Evolutionary conservation across 2,329 filamentous ascomycete genomes (phyloP), one percentile per base, ranked within the genome.

Genomic region (Pestalotiopsis sp.): DNA sequence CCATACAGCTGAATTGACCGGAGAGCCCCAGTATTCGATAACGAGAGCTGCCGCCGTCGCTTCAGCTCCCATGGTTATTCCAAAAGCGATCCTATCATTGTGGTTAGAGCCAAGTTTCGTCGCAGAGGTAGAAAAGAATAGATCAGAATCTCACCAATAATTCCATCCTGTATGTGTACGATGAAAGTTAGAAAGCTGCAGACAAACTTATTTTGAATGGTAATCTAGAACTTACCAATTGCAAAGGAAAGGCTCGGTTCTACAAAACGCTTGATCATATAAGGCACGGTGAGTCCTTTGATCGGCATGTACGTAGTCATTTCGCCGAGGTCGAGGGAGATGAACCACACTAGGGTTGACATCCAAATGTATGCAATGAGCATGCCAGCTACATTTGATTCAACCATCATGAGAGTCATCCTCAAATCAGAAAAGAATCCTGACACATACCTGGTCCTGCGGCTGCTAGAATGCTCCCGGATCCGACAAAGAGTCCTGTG

Each of bases 401-500:
- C 0, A 45, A 9, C 4, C 40, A 45, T 17, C 40, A 45, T 45
- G 4, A 45, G 14, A 13, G 12, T 45, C 40, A 45, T 17, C 12
- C 14, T 45, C 14, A 9, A 45, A 45, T 45, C 40, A 17, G 31
- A 45, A 45, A 45, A 45, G 40, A 13, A 14, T 13, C 1, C 9
- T 17, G 12, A 6, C 7, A 45, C 40, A 45, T 2, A 45, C 40
- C 40, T 45, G 40, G 40, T 45, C 40, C 40, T 14, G 40, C 40
- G 40, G 40, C 40, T 45, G 40, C 40, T 45, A 45, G 17, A 45
- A 45, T 45, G 40, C 13, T 56, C 13, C 65, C 68, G 36, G 80
- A 81, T 64, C 82, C 81, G 62, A 84, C 80, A 68, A 83, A 84
- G 40, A 83, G 76, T 72, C 82, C 82, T 14, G 82, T 83, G 66